These are phyloP conservation scores for Aspergillus texensis DNA, from an alignment of 2,329 filamentous ascomycete species.

Conservation along the genomic window DNA sequence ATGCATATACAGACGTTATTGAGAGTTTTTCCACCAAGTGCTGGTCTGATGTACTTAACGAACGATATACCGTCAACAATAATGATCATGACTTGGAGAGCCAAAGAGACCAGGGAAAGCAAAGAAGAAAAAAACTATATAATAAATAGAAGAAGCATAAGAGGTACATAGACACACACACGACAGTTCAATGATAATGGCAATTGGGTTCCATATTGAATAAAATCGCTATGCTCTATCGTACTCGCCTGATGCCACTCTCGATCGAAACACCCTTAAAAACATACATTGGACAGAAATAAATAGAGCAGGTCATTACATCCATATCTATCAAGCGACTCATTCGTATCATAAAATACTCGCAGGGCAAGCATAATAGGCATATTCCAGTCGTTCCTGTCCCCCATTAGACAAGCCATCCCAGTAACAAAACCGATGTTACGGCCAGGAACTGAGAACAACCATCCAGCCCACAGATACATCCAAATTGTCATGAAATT, in stretches of 20 bases:
- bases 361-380: not conserved
- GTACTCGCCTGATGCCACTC: not conserved
- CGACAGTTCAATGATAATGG: not conserved
- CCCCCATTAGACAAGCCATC: not conserved
- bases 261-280: too few relatives aligned
- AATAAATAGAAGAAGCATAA: not conserved
- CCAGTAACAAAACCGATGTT: not conserved
- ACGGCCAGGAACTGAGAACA: not conserved
- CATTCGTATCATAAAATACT: conserved; percentile 3
- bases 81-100: conserved; percentile 11
- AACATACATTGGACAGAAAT: not conserved
- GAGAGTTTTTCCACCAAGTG: not conserved
- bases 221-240: conserved; percentile 8
- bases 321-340: conserved; percentile 13
- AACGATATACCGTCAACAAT: conserved; percentile 10
- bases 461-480: not conserved
- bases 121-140: not conserved
- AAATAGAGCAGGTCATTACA: conserved; percentile 6
- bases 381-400: not conserved
- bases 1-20: conserved; percentile 7
- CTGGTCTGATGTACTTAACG: conserved; percentile 3
- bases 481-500: not conserved
- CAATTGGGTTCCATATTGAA: conserved; percentile 8
- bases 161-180: not conserved
- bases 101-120: not conserved